Evolutionary conservation across 108 stramenopile genomes (phyloP).

Genomic region (Stephanodiscus triporus): DNA sequence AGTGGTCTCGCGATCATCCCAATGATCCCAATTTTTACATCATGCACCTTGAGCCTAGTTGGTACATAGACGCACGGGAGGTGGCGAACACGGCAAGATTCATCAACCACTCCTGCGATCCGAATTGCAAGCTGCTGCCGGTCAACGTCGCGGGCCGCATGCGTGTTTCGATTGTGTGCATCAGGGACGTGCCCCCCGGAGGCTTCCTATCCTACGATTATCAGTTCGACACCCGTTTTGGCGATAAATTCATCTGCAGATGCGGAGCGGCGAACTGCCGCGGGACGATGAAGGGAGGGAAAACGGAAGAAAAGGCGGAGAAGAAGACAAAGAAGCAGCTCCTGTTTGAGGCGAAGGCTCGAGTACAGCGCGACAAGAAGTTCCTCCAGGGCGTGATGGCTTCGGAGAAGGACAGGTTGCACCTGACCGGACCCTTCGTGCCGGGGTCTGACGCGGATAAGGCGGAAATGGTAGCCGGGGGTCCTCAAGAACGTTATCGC

Average conservation of each 20-base stretch:
- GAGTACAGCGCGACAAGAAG: slow-evolving; percentile 57
- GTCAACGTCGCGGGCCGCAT: slow-evolving; percentile 84
- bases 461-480: slow-evolving; percentile 52
- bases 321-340: slow-evolving; percentile 49
- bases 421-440: slow-evolving; percentile 52
- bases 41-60: slow-evolving; percentile 84
- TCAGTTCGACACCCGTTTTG: slow-evolving; percentile 82
- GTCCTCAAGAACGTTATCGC: slow-evolving; percentile 52
- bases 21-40: slow-evolving; percentile 95
- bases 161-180: slow-evolving; percentile 85
- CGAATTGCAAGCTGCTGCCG: slow-evolving; percentile 86
- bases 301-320: slow-evolving; percentile 22
- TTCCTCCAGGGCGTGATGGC: slow-evolving; percentile 53
- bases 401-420: slow-evolving; percentile 38
- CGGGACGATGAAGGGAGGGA: slow-evolving; percentile 78
- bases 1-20: slow-evolving; percentile 81
- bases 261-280: slow-evolving; percentile 81
- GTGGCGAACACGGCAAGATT: slow-evolving; percentile 88
- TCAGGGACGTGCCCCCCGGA: slow-evolving; percentile 72
- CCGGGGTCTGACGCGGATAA: slow-evolving; percentile 54
- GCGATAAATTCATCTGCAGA: slow-evolving; percentile 60
- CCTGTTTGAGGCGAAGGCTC: slow-evolving; percentile 62
- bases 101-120: slow-evolving; percentile 95
- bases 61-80: slow-evolving; percentile 91
- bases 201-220: slow-evolving; percentile 93